Conservation (phyloP, 345 rosid genomes). For the Physaria fendleri region DNA sequence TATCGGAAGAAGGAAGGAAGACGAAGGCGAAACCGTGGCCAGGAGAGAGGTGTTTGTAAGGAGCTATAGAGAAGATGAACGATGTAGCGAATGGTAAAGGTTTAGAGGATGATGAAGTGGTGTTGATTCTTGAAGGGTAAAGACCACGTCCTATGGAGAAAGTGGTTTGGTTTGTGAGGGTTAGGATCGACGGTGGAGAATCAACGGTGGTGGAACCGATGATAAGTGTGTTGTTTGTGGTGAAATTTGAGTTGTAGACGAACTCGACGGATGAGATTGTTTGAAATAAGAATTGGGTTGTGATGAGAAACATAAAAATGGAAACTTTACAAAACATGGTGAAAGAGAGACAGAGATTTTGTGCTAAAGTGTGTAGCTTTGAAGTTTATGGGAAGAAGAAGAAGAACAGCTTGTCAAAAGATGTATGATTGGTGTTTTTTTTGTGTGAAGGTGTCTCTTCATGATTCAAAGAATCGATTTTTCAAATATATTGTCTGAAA, state of each 20-base stretch:
- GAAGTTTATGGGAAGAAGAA: background rate
- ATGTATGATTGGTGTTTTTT: background rate
- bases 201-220: slow-evolving; percentile 41
- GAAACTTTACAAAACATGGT: slow-evolving; percentile 13
- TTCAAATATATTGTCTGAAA: slow-evolving; percentile 7
- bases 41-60: slow-evolving; percentile 35
- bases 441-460: background rate
- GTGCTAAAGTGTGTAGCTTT: background rate
- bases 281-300: slow-evolving; percentile 1
- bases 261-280: slow-evolving; percentile 37
- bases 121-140: slow-evolving; percentile 40
- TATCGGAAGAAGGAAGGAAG: slow-evolving; percentile 42
- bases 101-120: slow-evolving; percentile 27
- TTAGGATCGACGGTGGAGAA: slow-evolving; percentile 38
- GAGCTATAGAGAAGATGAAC: slow-evolving; percentile 66
- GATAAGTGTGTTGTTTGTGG: slow-evolving; percentile 36
- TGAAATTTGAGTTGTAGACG: slow-evolving; percentile 59
- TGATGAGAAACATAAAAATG: background rate
- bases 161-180: slow-evolving; percentile 49
- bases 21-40: slow-evolving; percentile 70
- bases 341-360: background rate
- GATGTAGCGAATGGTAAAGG: slow-evolving; percentile 59
- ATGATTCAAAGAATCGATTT: background rate
- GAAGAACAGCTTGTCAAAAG: slow-evolving; percentile 3
- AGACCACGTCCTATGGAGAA: slow-evolving; percentile 59